phyloP scores from a whole-genome alignment of 305 asterid genomes.

The Fraxinus ornus region DNA sequence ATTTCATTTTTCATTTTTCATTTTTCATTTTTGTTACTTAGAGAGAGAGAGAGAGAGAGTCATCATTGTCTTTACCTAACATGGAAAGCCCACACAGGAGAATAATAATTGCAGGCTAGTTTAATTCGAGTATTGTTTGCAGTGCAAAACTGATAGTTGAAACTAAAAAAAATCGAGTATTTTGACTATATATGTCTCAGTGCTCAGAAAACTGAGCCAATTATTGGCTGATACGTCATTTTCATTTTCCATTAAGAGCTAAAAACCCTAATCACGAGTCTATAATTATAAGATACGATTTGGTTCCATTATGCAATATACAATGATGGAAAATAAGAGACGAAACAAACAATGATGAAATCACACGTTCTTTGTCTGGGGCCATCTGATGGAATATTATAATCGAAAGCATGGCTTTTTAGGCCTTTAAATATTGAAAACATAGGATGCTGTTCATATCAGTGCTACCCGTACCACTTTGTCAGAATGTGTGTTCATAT shows the following conservation, averaged over 20 bases:
- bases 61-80: slow-evolving; percentile 18
- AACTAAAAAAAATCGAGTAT: slow-evolving; percentile 27
- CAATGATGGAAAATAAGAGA: not conserved
- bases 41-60: not conserved
- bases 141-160: slow-evolving; percentile 57
- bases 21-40: not conserved
- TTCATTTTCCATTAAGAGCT: slow-evolving; percentile 20
- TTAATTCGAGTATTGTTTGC: slow-evolving; percentile 22
- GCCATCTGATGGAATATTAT: not conserved
- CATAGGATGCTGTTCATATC: slow-evolving; percentile 75
- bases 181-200: not conserved
- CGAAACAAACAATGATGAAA: slow-evolving; percentile 18
- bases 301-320: slow-evolving; percentile 31
- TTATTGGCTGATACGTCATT: slow-evolving; percentile 36
- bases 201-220: slow-evolving; percentile 23
- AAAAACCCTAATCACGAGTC: slow-evolving; percentile 60
- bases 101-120: slow-evolving; percentile 10
- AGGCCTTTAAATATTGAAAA: slow-evolving; percentile 28
- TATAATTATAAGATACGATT: slow-evolving; percentile 34
- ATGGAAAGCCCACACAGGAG: slow-evolving; percentile 27
- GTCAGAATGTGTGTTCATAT: slow-evolving; percentile 24
- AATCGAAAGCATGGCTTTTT: too few relatives aligned
- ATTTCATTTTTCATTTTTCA: not conserved
- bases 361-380: slow-evolving; percentile 20
- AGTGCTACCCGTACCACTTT: slow-evolving; percentile 41